A percentile compares a stretch with the other conserved stretches of the same genome.
Evolutionary conservation across 2,329 filamentous ascomycete species (phyloP).

Genomic region (Exserohilum turcica): DNA sequence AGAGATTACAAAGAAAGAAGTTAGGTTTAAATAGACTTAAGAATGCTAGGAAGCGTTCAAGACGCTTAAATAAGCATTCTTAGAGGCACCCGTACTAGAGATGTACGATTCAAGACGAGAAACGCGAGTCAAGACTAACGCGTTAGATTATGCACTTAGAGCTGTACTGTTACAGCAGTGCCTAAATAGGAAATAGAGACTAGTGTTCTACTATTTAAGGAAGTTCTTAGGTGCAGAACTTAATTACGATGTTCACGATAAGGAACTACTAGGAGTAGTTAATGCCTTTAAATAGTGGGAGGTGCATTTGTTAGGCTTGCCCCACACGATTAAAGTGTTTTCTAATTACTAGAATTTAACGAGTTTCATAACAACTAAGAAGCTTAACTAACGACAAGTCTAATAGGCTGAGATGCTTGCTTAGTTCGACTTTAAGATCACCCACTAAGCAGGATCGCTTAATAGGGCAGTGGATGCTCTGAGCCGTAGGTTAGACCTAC

Average conservation of each 20-base stretch:
- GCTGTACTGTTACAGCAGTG: background rate
- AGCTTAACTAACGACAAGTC: conserved; percentile 2
- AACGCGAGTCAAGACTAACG: conserved; percentile 1
- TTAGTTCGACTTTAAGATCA: conserved; percentile 9
- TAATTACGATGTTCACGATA: conserved; percentile 25
- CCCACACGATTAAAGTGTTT: conserved; percentile 2
- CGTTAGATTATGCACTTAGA: background rate
- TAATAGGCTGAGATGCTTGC: conserved; percentile 1
- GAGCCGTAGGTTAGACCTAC: background rate
- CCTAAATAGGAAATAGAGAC: conserved; percentile 20
- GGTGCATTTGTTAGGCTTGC: no score
- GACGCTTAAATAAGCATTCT: conserved; percentile 1
- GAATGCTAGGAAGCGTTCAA: background rate
- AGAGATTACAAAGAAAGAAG: conserved; percentile 2
- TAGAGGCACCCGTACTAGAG: background rate
- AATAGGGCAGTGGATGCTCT: background rate
- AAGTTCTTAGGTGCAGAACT: conserved; percentile 7
- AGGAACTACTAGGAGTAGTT: background rate
- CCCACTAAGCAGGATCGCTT: background rate
- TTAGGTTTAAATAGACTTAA: background rate
- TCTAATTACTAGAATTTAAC: conserved; percentile 18
- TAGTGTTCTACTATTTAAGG: conserved; percentile 30
- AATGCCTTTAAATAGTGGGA: no score
- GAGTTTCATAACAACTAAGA: conserved; percentile 7
- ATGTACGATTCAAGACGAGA: background rate